Conservation (phyloP, 306 rosid genomes). For the Cucurbita maxima region DNA sequence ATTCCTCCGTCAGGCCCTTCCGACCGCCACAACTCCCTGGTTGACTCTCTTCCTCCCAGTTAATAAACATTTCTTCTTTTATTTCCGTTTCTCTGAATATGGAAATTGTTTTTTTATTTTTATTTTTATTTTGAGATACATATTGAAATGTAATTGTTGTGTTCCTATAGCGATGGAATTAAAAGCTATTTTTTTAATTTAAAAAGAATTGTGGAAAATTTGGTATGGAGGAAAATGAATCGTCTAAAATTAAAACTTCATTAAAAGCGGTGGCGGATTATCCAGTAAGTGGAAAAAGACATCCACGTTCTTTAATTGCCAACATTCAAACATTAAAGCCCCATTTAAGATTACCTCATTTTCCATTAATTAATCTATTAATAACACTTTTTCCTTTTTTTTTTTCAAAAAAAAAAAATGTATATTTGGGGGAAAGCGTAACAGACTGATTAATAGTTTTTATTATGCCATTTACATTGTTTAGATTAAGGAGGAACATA, state of each 20-base stretch:
- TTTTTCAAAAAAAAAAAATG: no score
- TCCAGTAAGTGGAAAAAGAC: not conserved
- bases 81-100: no score
- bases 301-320: not conserved
- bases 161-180: not conserved
- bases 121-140: not conserved
- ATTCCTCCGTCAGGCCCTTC: conserved; percentile 90
- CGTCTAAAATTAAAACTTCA: not conserved
- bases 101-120: not conserved
- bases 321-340: not conserved
- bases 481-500: not conserved
- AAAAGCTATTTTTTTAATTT: no score
- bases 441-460: no score
- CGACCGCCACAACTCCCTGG: conserved; percentile 52
- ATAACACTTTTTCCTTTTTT: no score
- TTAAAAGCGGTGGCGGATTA: not conserved
- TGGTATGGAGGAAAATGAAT: not conserved
- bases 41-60: conserved; percentile 40
- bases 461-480: not conserved
- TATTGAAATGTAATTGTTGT: not conserved
- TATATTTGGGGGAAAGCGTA: no score
- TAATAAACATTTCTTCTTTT: not conserved
- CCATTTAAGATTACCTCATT: not conserved
- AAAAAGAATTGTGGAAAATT: not conserved
- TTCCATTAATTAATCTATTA: not conserved